Evolutionary conservation across 148 eudicot genomes (phyloP).

Genomic region (Dianthus caryophyllus): DNA sequence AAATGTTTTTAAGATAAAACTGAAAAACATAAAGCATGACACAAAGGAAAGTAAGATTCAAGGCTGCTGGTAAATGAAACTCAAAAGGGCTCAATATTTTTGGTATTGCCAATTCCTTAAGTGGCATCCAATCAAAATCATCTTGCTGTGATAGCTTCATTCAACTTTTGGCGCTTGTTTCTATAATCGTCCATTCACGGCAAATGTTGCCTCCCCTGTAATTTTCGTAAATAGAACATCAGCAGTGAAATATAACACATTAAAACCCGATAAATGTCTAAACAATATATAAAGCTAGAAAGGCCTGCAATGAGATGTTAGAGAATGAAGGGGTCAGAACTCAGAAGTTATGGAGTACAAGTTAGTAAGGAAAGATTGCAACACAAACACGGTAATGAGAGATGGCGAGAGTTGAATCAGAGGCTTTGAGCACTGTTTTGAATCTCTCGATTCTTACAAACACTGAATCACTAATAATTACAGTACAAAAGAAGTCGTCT

Average conservation of each 20-base stretch:
- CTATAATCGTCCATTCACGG: background rate
- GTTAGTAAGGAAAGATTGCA: background rate
- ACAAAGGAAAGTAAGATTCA: background rate
- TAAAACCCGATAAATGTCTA: background rate
- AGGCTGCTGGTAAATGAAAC: background rate
- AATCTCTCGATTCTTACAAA: no score
- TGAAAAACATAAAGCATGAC: background rate
- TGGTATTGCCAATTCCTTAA: background rate
- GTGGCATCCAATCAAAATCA: background rate
- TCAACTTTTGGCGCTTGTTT: background rate
- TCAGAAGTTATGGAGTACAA: no score
- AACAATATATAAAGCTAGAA: background rate
- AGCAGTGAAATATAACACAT: conserved; percentile 1
- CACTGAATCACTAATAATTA: no score
- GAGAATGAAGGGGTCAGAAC: no score
- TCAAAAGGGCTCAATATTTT: background rate
- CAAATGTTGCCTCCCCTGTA: background rate
- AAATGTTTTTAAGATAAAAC: background rate
- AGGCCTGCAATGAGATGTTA: no score
- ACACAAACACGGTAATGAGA: background rate
- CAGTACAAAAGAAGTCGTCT: no score
- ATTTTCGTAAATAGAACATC: background rate
- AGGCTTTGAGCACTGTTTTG: no score
- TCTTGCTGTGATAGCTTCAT: background rate
- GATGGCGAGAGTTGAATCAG: no score